These are phyloP conservation scores for Gonapodya prolifera DNA, from an alignment of 192 early-diverging fungal genomes.

Conservation along the genomic window DNA sequence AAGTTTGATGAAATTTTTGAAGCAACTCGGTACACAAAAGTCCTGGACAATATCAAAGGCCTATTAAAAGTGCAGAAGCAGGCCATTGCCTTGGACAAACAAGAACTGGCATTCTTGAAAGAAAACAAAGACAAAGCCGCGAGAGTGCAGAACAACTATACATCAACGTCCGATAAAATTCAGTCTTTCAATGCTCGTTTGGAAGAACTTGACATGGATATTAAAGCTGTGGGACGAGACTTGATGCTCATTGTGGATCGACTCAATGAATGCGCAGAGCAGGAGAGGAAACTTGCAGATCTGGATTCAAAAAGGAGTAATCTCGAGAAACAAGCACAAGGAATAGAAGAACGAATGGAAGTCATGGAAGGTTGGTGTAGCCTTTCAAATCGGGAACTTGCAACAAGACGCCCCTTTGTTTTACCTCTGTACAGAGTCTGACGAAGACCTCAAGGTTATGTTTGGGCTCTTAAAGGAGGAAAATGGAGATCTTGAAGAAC, in stretches of 20 bases:
- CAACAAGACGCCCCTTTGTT: background rate
- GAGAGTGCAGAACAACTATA: constrained; percentile 22
- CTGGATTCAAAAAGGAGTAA: constrained; percentile 18
- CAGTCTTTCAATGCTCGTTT: constrained; percentile 11
- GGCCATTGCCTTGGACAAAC: constrained; percentile 47
- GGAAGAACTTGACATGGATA: constrained; percentile 15
- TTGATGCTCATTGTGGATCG: constrained; percentile 1
- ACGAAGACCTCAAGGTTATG: constrained; percentile 47
- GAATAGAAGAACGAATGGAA: constrained; percentile 18
- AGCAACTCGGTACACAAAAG: constrained; percentile 82
- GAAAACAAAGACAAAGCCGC: constrained; percentile 60
- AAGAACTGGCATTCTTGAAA: constrained; percentile 50
- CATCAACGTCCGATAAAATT: constrained; percentile 12
- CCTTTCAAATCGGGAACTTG: background rate
- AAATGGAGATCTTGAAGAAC: constrained; percentile 18
- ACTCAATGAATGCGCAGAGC: constrained; percentile 26
- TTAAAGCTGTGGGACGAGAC: background rate
- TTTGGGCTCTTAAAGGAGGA: constrained; percentile 26
- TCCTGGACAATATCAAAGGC: constrained; percentile 65
- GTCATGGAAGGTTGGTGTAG: constrained; percentile 17
- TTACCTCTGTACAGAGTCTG: constrained; percentile 28
- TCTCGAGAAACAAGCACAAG: constrained; percentile 10
- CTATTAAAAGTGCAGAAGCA: constrained; percentile 55
- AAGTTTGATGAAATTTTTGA: constrained; percentile 99
- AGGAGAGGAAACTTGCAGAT: constrained; percentile 22